A percentile compares a stretch with the other conserved stretches of the same genome.
These are phyloP conservation scores for Leccinum subgranulosum DNA, from an alignment of 768 basidiomycete species.

Conservation along the genomic window DNA sequence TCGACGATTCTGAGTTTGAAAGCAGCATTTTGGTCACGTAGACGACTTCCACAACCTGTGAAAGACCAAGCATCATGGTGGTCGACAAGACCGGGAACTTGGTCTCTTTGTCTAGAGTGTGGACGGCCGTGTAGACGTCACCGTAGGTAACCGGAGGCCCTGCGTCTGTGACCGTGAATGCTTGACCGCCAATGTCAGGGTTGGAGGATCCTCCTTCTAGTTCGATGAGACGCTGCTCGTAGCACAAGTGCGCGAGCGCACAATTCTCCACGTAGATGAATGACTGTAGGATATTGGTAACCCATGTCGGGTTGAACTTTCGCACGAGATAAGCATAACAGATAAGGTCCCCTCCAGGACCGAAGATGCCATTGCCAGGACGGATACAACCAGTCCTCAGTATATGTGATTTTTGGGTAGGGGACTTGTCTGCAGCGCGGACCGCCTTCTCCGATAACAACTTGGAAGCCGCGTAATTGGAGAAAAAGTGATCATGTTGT, in stretches of 20 bases:
- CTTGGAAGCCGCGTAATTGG: constrained; percentile 76
- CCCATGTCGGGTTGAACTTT: constrained; percentile 62
- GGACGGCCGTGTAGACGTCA: constrained; percentile 56
- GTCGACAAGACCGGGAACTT: constrained; percentile 55
- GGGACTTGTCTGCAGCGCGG: constrained; percentile 38
- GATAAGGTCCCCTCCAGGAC: constrained; percentile 70
- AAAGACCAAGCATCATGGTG: constrained; percentile 62
- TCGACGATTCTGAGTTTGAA: constrained; percentile 25
- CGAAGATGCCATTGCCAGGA: constrained; percentile 77
- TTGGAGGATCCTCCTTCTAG: constrained; percentile 35
- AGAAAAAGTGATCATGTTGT: constrained; percentile 63
- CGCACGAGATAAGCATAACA: constrained; percentile 62
- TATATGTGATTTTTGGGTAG: constrained; percentile 26
- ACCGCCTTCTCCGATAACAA: constrained; percentile 50
- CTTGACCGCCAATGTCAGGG: constrained; percentile 73
- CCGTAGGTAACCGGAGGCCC: constrained; percentile 61
- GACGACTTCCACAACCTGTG: constrained; percentile 55
- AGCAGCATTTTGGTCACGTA: constrained; percentile 47
- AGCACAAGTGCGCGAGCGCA: constrained; percentile 66
- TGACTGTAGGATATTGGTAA: constrained; percentile 52
- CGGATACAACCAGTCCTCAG: constrained; percentile 71
- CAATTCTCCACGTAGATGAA: constrained; percentile 78
- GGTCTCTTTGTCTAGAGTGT: constrained; percentile 55
- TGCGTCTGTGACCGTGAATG: constrained; percentile 64
- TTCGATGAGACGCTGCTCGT: constrained; percentile 70